Evolutionary conservation across 2,329 filamentous ascomycete genomes (phyloP), one percentile per base, ranked within the genome.

Genomic region (Drechmeria coniospora): DNA sequence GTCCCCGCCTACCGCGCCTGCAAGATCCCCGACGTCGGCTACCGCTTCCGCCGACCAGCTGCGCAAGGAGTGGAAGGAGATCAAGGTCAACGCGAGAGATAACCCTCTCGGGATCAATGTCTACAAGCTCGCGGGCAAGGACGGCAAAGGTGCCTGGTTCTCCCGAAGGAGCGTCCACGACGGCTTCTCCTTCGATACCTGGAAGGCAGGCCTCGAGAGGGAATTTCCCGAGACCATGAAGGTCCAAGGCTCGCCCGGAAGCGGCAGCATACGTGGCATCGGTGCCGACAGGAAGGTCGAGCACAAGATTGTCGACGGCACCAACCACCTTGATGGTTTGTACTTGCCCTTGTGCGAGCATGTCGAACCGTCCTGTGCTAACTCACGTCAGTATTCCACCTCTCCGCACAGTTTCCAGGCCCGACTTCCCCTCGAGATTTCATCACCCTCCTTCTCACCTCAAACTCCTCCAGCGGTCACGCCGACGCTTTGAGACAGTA

Each of bases 381-480:
- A 28, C 32, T 19, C 32, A 33, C 49, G 11, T 39, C 48, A 74
- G 81, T 93, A 4, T 92, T 81, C 44, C 75, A 87, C 45, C 65
- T 93, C 1, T 87, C 81, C 14, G 84, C 84, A 3, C 79, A 90
- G 46, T 94, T 94, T 41, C 84, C 86, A 0, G 82, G 82, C 0
- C 87, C 87, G 4, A 90, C 82, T 1, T 74, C 84, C 2, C 79
- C 87, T 1, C 64, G 87, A 50, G 87, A 94, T 45, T 94, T 94
- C 49, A 71, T 93, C 28, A 79, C 80, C 4, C 55, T 92, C 33
- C 63, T 90, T 23, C 54, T 92, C 23, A 81, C 74, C 14, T 81
- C 76, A 23, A 64, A 65, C 23, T 57, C 67, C 23, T 57, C 56
- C 23, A 54, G 61, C 2, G 54, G 55, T 15, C 42, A 44, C 15